phyloP scores from a whole-genome alignment of 345 rosid genomes.

The Lenwebbia sp. region DNA sequence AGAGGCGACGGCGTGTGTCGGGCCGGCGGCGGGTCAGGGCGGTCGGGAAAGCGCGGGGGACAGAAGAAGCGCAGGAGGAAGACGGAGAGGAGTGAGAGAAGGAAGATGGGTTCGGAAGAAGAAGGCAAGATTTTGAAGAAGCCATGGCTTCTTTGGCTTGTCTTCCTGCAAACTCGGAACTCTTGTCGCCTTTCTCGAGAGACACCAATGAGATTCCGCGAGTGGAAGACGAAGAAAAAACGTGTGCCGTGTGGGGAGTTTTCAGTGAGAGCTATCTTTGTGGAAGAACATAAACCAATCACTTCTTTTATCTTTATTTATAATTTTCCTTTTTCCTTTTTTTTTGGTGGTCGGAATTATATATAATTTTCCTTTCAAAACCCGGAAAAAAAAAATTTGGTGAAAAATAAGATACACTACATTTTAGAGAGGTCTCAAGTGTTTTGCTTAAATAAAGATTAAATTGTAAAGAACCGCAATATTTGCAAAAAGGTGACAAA shows the following conservation, averaged over 20 bases:
- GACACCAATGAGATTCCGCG: not conserved
- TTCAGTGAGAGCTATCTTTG: not conserved
- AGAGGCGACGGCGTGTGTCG: not conserved
- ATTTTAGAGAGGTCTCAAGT: not conserved
- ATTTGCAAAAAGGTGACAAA: not conserved
- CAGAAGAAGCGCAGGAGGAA: not conserved
- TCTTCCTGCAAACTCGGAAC: not conserved
- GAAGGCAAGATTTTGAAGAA: not conserved
- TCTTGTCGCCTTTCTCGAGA: not conserved
- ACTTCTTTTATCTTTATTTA: not conserved
- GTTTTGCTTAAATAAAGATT: not conserved
- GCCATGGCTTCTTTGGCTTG: not conserved
- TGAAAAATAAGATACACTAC: not conserved
- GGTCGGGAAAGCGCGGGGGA: not conserved
- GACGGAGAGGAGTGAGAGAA: not conserved
- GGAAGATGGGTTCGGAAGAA: not conserved
- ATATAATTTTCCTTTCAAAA: not conserved
- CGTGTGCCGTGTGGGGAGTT: too few species aligned
- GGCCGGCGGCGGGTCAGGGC: not conserved
- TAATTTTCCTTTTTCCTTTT: not conserved
- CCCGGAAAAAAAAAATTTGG: not conserved
- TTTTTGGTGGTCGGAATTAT: not conserved
- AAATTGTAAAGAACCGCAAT: not conserved
- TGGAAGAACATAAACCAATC: not conserved
- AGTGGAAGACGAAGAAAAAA: not conserved